A percentile compares a stretch with the other conserved stretches of the same genome.
Conservation (phyloP, 805 yeast genomes). For the Lipomyces yamadae region DNA sequence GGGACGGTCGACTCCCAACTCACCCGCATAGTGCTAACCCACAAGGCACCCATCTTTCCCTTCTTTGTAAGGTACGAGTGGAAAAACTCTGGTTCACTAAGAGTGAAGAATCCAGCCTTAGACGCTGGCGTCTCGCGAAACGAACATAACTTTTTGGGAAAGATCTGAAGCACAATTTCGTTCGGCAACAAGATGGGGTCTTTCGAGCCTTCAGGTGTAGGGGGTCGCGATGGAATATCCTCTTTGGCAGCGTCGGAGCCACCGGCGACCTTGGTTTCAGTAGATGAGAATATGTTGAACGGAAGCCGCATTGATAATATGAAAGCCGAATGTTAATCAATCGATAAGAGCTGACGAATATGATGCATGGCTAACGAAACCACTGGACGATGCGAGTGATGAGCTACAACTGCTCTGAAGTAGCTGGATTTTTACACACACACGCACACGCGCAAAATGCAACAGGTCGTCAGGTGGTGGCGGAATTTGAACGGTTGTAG, state of each 20-base stretch:
- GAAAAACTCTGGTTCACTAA: slow-evolving; percentile 31
- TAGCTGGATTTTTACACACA: no score
- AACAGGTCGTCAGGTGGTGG: no score
- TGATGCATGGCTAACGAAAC: no score
- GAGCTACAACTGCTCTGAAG: no score
- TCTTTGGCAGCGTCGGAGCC: not conserved
- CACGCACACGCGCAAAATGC: no score
- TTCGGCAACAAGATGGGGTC: slow-evolving; percentile 44
- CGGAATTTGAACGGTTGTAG: no score
- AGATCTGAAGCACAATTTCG: slow-evolving; percentile 41
- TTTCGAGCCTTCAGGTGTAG: slow-evolving; percentile 39
- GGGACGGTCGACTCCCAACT: not conserved
- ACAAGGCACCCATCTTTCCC: slow-evolving; percentile 26
- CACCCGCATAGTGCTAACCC: slow-evolving; percentile 35
- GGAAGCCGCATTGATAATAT: not conserved
- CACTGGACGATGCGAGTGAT: no score
- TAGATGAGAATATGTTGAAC: not conserved
- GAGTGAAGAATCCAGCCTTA: slow-evolving; percentile 19
- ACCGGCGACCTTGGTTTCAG: not conserved
- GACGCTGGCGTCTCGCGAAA: slow-evolving; percentile 13
- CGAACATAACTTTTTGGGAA: slow-evolving; percentile 37
- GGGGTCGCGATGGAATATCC: slow-evolving; percentile 34
- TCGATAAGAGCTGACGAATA: no score
- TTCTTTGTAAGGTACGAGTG: slow-evolving; percentile 33
- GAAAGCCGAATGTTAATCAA: not conserved